Base-by-base conservation (phyloP, 2,329 filamentous ascomycete species). In the Colletotrichum agaves region DNA sequence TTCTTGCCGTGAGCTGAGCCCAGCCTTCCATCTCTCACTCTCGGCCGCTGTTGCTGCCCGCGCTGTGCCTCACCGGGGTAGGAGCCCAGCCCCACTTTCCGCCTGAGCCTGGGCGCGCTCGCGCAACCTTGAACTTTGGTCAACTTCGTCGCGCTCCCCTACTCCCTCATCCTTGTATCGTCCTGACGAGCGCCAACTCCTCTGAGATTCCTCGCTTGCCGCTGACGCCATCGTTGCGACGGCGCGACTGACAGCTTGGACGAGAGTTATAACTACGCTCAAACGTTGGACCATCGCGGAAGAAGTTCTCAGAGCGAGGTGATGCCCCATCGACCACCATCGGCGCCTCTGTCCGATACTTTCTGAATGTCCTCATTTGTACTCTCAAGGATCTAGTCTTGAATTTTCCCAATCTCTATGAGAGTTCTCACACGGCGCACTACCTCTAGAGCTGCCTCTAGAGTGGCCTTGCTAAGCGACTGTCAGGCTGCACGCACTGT, bases 141-240 rank as follows among this genome's bases (percentile, higher is more conserved):
- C 60, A 58, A 63, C 64, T 67, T 63, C 60, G 60, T 67, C 64
- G 64, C 64, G 64, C 60, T 67, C 39, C 58, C 37, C 58, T 31
- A 57, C 61, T n/a, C 53, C 60, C 60, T 64, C 64, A 67, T 67
- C 64, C 64, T 27, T 44, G 63, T 11, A 46, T n/a, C 43, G 21
- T 33, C 33, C 12, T 21, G 44, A 17, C 50, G 39, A 56, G 61
- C 44, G 41, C 35, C 63, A 50, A 37, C 33, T 43, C 37, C 12
- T 5, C 23, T 39, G 19, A 53, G 21, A 63, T 49, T 44, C 50
- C 37, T 41, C 47, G 44, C 39, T 39, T 23, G 12, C 21, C 19
- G 21, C 19, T 27, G 15, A n/a, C 41, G 13, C 21, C 12, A 23
- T 13, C 10, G 19, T 31, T 35, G 19, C 33, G 19, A 56, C 5